Evolutionary conservation across 495 filamentous ascomycete species (phyloP).

Genomic region (Aspergillus panamensis): DNA sequence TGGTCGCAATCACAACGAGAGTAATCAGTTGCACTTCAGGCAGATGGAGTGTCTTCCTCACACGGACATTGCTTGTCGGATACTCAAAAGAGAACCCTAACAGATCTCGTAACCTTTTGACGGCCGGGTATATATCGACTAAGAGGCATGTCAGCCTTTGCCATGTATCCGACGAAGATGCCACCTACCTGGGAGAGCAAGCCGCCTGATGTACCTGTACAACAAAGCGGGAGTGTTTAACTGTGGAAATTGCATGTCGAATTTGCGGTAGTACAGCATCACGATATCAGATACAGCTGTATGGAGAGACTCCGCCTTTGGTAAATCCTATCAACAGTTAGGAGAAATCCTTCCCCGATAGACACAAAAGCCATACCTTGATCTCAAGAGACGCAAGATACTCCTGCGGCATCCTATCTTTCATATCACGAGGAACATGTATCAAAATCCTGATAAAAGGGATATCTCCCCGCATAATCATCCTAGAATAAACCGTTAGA

Average conservation of each 20-base stretch:
- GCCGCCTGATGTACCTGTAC: slow-evolving; percentile 64
- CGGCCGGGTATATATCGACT: slow-evolving; percentile 67
- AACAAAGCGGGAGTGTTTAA: slow-evolving; percentile 66
- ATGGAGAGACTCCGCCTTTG: slow-evolving; percentile 59
- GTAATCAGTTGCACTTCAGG: slow-evolving; percentile 73
- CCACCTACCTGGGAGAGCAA: slow-evolving; percentile 71
- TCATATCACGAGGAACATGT: slow-evolving; percentile 62
- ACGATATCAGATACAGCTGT: slow-evolving; percentile 55
- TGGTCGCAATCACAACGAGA: slow-evolving; percentile 72
- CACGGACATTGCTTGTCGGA: slow-evolving; percentile 32
- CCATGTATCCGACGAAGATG: neutral
- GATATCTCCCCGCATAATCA: slow-evolving; percentile 46
- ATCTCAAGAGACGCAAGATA: slow-evolving; percentile 57
- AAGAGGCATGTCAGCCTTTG: neutral
- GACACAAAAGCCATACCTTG: slow-evolving; percentile 36
- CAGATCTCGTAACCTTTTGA: slow-evolving; percentile 54
- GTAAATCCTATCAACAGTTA: slow-evolving; percentile 30
- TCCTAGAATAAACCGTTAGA: slow-evolving; percentile 9
- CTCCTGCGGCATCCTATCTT: slow-evolving; percentile 57
- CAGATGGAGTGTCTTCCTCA: slow-evolving; percentile 37
- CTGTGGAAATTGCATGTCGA: slow-evolving; percentile 66
- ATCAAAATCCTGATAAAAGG: slow-evolving; percentile 43
- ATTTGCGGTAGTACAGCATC: slow-evolving; percentile 61
- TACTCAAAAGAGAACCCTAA: slow-evolving; percentile 57
- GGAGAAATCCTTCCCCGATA: neutral